A percentile compares a stretch with the other conserved stretches of the same genome.
Evolutionary conservation across 2,329 filamentous ascomycete genomes (phyloP).

Genomic region (Phialocephala sp.): DNA sequence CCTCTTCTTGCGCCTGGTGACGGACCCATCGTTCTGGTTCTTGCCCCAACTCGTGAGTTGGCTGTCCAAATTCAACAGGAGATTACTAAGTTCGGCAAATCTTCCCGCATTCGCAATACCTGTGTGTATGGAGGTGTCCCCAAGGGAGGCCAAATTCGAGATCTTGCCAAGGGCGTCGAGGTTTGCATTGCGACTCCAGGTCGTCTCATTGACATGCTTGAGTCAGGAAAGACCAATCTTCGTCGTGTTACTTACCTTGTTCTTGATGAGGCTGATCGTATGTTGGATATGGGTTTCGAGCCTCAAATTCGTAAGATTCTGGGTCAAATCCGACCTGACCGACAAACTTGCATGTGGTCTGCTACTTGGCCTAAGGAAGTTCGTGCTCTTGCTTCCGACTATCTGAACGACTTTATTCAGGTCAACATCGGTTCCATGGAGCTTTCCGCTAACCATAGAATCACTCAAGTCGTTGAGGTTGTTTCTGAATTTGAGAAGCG

Average conservation of each 20-base stretch:
- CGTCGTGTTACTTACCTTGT: slow-evolving; percentile 97
- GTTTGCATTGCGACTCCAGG: slow-evolving; percentile 98
- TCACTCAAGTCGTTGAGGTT: slow-evolving; percentile 97
- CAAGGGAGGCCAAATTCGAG: slow-evolving; percentile 95
- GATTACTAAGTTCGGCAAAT: slow-evolving; percentile 98
- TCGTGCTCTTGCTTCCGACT: slow-evolving; percentile 86
- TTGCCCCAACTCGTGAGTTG: slow-evolving; percentile 95
- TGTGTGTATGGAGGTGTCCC: slow-evolving; percentile 99
- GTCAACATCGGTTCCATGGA: slow-evolving; percentile 98
- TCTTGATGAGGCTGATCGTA: slow-evolving; percentile 98
- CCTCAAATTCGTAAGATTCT: slow-evolving; percentile 99
- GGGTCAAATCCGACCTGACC: slow-evolving; percentile 93
- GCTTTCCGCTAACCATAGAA: slow-evolving; percentile 94
- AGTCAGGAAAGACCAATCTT: slow-evolving; percentile 97
- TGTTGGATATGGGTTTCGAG: slow-evolving; percentile 99
- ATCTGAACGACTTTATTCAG: slow-evolving; percentile 95
- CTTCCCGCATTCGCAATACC: slow-evolving; percentile 96
- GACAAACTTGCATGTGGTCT: slow-evolving; percentile 99
- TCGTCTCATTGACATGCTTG: slow-evolving; percentile 97
- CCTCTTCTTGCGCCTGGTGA: slow-evolving; percentile 94
- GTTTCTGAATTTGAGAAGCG: slow-evolving; percentile 97
- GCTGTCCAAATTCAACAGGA: slow-evolving; percentile 98
- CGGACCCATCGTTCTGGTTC: slow-evolving; percentile 93
- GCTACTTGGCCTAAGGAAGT: slow-evolving; percentile 99
- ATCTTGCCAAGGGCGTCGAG: slow-evolving; percentile 93